phyloP scores from a whole-genome alignment of 2,329 filamentous ascomycete genomes.

The Cladosporium sp. region DNA sequence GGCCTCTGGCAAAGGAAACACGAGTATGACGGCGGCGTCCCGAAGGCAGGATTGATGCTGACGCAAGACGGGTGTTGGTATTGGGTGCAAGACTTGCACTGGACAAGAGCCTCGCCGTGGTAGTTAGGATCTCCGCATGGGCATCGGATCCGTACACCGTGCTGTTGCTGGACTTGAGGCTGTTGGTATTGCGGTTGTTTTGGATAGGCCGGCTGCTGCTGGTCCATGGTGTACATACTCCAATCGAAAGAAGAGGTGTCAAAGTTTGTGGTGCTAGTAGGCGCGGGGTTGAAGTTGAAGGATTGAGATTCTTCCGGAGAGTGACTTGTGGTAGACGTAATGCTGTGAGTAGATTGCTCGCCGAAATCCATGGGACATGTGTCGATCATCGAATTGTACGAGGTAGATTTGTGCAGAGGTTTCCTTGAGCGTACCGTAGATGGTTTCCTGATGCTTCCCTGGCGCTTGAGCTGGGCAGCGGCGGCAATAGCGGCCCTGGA shows the following conservation, averaged over 20 bases:
- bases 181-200: constrained; percentile 33
- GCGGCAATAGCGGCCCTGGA: constrained; percentile 31
- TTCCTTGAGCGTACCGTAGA: constrained; percentile 14
- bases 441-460: constrained; percentile 26
- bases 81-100: constrained; percentile 59
- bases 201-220: constrained; percentile 43
- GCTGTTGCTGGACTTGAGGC: constrained; percentile 31
- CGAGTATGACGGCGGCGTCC: constrained; percentile 3
- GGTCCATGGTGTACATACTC: constrained; percentile 39
- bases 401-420: constrained; percentile 2
- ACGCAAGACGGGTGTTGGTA: constrained; percentile 57
- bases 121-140: constrained; percentile 51
- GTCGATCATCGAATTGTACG: constrained; percentile 21
- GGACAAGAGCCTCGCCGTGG: constrained; percentile 52
- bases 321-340: background rate
- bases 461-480: constrained; percentile 28
- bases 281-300: constrained; percentile 1
- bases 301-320: constrained; percentile 15
- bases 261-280: constrained; percentile 12
- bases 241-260: constrained; percentile 35
- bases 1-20: constrained; percentile 11
- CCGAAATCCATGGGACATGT: constrained; percentile 25
- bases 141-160: constrained; percentile 48
- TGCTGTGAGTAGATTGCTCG: background rate
- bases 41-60: constrained; percentile 41